A percentile compares a stretch with the other conserved stretches of the same genome.
These are phyloP conservation scores for Lactarius trivialis DNA, from an alignment of 768 basidiomycete species.

Conservation along the genomic window DNA sequence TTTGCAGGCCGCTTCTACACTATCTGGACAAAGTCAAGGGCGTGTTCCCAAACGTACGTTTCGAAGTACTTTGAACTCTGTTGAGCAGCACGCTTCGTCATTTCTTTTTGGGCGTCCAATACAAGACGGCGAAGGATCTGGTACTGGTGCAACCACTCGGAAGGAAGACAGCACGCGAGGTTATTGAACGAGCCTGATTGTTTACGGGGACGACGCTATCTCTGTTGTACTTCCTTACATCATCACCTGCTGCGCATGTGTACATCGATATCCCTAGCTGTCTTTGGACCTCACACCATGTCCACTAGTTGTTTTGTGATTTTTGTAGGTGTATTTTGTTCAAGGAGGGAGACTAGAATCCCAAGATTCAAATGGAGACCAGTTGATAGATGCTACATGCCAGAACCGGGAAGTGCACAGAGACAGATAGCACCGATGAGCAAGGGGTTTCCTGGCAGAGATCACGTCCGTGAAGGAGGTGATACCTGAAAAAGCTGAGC, in stretches of 20 bases:
- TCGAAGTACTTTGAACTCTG: constrained; percentile 60
- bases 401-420: neutral
- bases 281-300: neutral
- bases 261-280: constrained; percentile 16
- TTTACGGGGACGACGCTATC: neutral
- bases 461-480: constrained; percentile 66
- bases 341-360: neutral
- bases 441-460: neutral
- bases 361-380: neutral
- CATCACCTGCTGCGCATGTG: constrained; percentile 3
- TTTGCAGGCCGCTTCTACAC: neutral
- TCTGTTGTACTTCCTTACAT: constrained; percentile 16
- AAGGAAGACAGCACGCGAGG: constrained; percentile 16
- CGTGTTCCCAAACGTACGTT: constrained; percentile 59
- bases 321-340: neutral
- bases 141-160: neutral
- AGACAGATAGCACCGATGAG: neutral
- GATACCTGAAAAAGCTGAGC: constrained; percentile 52
- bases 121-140: constrained; percentile 18
- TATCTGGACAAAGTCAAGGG: constrained; percentile 39
- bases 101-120: constrained; percentile 56
- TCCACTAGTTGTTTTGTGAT: neutral
- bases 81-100: constrained; percentile 62
- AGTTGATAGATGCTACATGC: neutral
- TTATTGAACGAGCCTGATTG: constrained; percentile 7